Base-by-base conservation (phyloP, 805 yeast species). In the Sugiyamaella smithiae region DNA sequence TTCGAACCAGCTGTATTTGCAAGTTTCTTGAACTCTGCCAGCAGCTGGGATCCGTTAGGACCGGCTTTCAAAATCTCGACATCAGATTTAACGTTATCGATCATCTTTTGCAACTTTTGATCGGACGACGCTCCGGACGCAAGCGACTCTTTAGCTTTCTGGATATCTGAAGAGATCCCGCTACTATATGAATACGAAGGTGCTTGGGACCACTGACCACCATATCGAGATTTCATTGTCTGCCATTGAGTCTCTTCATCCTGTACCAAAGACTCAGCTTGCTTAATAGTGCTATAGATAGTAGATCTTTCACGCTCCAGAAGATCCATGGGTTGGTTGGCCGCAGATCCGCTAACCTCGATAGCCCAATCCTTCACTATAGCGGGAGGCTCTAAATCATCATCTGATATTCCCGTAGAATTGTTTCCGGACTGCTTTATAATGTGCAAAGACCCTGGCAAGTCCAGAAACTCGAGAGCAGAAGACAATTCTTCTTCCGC, bases 401-500 rank as follows among this genome's bases (percentile, higher is more conserved):
- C 28, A 2, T 65, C 53, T 20, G 67, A 61, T 25, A 45, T 45
- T 3, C 53, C 58, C 5, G 67, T 56, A n/a, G 70, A 62, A 48
- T 68, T 68, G 23, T 56, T 53, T 6, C 17, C 35, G 17, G 50
- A 26, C 29, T 48, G 28, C 29, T 45, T 80, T 36, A 87, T 62
- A 19, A 77, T 81, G 12, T 69, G 74, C 29, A 87, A 65, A 2
- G 86, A 76, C 38, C 73, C 73, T 1, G 97, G 96, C 48, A 91
- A 70, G 49, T 84, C 83, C 55, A 88, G 75, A 57, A 78, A 88
- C 58, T 89, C 98, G 50, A 89, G 73, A 7, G 87, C 87, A 0
- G 96, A 86, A 1, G 74, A 66, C 42, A 85, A 74, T 61, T 90
- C 93, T 64, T 87, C 85, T 59, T 88, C 80, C 0, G 95, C 84